Percentiles rank a stretch among this genome's conserved stretches.
Evolutionary conservation across 805 yeast species (phyloP).

Genomic region (Candida golubevii): DNA sequence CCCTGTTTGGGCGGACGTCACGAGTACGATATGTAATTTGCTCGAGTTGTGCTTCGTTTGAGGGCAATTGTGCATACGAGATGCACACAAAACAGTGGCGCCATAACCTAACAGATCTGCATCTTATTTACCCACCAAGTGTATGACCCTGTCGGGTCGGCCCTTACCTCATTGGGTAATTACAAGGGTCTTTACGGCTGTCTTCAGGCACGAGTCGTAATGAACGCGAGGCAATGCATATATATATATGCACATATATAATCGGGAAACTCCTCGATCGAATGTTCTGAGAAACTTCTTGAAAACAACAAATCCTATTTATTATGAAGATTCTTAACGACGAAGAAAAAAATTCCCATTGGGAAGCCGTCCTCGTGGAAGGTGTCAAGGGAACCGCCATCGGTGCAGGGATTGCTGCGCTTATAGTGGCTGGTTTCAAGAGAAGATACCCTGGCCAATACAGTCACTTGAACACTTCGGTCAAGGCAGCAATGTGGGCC

Average conservation of each 20-base stretch:
- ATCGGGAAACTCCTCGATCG: too few relatives aligned
- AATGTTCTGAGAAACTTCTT: too few relatives aligned
- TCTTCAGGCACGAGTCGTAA: background rate
- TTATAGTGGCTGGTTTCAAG: slow-evolving; percentile 42
- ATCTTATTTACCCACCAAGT: background rate
- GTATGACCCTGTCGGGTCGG: background rate
- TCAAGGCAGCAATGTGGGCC: slow-evolving; percentile 61
- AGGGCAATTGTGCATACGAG: too few relatives aligned
- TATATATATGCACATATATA: background rate
- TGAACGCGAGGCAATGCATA: background rate
- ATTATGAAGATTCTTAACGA: slow-evolving; percentile 62
- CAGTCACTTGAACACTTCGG: slow-evolving; percentile 30
- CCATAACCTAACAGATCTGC: too few relatives aligned
- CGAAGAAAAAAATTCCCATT: slow-evolving; percentile 66
- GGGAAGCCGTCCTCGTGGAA: slow-evolving; percentile 53
- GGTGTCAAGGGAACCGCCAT: slow-evolving; percentile 55
- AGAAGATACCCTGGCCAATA: slow-evolving; percentile 42
- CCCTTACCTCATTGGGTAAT: slow-evolving; percentile 1
- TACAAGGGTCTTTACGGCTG: background rate
- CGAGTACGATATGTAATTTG: too few relatives aligned
- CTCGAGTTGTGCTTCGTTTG: too few relatives aligned
- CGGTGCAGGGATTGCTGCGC: slow-evolving; percentile 56
- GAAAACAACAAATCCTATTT: slow-evolving; percentile 9
- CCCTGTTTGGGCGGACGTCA: too few relatives aligned
- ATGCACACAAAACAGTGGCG: too few relatives aligned